phyloP scores from a whole-genome alignment of 129 eudicot genomes.

The Artemisia argyi region DNA sequence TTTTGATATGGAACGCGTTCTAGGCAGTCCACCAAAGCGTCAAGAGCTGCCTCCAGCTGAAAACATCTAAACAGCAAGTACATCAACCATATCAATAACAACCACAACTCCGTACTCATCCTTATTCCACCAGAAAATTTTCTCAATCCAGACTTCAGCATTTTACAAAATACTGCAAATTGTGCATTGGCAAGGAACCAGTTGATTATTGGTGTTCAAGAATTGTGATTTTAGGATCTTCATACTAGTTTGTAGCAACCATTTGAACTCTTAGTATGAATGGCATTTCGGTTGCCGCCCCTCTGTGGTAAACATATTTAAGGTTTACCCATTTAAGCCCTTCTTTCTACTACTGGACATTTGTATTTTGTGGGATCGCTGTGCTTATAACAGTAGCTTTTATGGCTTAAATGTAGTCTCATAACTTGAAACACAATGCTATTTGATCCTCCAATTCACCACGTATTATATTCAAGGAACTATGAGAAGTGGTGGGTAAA shows the following conservation, averaged over 20 bases:
- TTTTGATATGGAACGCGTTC: constrained; percentile 89
- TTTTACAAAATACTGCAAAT: constrained; percentile 10
- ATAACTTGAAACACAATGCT: not conserved
- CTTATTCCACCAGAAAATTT: constrained; percentile 5
- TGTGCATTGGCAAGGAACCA: not conserved
- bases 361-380: not conserved
- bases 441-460: not conserved
- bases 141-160: constrained; percentile 8
- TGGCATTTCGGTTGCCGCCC: not conserved
- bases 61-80: constrained; percentile 34
- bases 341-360: not conserved
- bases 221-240: constrained; percentile 10
- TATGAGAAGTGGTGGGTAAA: too few relatives aligned
- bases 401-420: not conserved
- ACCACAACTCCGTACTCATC: not conserved
- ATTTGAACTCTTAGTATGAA: constrained; percentile 7
- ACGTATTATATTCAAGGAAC: not conserved
- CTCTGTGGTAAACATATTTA: not conserved
- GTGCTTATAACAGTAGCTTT: not conserved
- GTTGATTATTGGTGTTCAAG: constrained; percentile 20
- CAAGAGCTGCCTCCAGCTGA: constrained; percentile 97
- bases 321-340: not conserved
- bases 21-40: constrained; percentile 76
- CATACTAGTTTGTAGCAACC: constrained; percentile 19
- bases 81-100: not conserved